phyloP scores from a whole-genome alignment of 176 grass and related monocot genomes.

The Panicum miliaceum region DNA sequence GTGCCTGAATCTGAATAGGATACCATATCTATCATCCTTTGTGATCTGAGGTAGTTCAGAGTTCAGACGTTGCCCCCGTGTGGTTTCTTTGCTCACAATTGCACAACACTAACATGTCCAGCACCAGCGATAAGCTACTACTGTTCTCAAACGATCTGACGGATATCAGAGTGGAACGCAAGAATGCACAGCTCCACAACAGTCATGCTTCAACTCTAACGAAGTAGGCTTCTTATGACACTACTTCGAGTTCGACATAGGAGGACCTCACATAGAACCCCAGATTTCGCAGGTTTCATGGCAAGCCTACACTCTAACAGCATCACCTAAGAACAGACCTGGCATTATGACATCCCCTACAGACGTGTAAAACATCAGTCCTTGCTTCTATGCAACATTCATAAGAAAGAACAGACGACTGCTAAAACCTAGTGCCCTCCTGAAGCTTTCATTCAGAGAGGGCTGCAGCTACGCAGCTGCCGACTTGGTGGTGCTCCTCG shows the following conservation, averaged over 20 bases:
- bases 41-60: background rate
- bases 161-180: background rate
- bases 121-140: background rate
- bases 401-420: conserved; percentile 40
- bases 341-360: conserved; percentile 53
- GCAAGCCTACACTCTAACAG: conserved; percentile 48
- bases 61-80: background rate
- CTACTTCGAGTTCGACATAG: conserved; percentile 35
- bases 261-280: conserved; percentile 41
- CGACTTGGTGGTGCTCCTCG: conserved; percentile 50
- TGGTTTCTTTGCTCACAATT: background rate
- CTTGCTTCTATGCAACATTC: conserved; percentile 56
- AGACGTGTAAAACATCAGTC: conserved; percentile 46
- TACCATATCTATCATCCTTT: background rate
- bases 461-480: conserved; percentile 40
- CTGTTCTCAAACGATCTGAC: background rate
- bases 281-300: conserved; percentile 41
- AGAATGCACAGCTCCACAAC: background rate
- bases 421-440: conserved; percentile 46
- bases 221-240: conserved; percentile 37
- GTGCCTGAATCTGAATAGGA: background rate
- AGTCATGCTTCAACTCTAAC: conserved; percentile 9
- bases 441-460: background rate
- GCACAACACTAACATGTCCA: background rate
- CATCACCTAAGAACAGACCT: conserved; percentile 51